Conservation (phyloP, 108 stramenopile species). For the Discostella pseudostelligera region DNA sequence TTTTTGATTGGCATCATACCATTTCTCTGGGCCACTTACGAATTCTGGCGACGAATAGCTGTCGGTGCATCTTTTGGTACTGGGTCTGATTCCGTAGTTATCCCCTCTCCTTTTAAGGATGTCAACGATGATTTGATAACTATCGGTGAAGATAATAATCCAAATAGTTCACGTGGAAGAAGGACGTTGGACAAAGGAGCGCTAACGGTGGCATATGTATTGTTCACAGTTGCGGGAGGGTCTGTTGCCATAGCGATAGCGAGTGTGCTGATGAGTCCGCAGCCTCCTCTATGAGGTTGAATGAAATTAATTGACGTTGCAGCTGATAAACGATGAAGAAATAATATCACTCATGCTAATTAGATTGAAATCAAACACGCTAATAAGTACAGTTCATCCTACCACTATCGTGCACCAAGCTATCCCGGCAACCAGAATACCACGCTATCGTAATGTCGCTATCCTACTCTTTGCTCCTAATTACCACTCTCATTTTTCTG, state of each 20-base stretch:
- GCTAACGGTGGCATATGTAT: constrained; percentile 66
- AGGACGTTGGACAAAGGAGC: constrained; percentile 67
- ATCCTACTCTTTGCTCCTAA: too few species aligned
- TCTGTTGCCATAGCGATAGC: constrained; percentile 61
- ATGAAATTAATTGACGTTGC: not conserved
- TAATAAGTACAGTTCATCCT: too few species aligned
- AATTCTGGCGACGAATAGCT: constrained; percentile 88
- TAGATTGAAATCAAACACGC: too few species aligned
- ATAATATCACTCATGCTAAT: too few species aligned
- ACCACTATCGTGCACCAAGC: too few species aligned
- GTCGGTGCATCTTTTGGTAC: constrained; percentile 84
- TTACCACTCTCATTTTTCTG: not conserved
- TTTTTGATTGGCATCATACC: constrained; percentile 53
- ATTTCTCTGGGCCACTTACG: constrained; percentile 69
- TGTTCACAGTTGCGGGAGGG: constrained; percentile 69
- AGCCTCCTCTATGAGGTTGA: not conserved
- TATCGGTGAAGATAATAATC: constrained; percentile 69
- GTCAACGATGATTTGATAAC: constrained; percentile 27
- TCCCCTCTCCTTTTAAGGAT: constrained; percentile 34
- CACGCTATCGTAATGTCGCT: too few species aligned
- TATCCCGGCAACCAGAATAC: too few species aligned
- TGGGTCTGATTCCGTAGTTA: constrained; percentile 66
- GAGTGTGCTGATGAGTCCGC: constrained; percentile 57
- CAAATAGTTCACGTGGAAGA: constrained; percentile 58
- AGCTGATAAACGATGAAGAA: not conserved